Percentiles rank a stretch among this genome's conserved stretches.
phyloP scores from a whole-genome alignment of 352 stramenopile species.

The Globisporangium carolinianum region DNA sequence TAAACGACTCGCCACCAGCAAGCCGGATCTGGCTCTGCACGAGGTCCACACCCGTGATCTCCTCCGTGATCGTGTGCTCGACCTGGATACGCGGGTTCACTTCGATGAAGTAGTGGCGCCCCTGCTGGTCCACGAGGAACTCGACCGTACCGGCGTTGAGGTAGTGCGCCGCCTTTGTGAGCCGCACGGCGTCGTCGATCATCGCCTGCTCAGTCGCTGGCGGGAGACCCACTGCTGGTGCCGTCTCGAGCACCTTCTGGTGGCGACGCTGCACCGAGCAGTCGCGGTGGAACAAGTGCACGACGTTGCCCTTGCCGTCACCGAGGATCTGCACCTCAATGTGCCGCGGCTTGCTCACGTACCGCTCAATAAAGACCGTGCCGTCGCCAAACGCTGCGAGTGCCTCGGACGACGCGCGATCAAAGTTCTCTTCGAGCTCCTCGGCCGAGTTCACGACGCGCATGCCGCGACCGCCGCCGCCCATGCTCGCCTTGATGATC shows the following conservation, averaged over 20 bases:
- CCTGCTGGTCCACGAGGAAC: constrained; percentile 95
- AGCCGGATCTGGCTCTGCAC: constrained; percentile 96
- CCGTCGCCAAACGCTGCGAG: constrained; percentile 92
- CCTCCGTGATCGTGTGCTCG: constrained; percentile 90
- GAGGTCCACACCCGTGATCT: constrained; percentile 94
- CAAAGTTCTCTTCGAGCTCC: constrained; percentile 88
- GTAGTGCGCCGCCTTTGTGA: constrained; percentile 91
- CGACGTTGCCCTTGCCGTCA: constrained; percentile 91
- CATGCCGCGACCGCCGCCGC: constrained; percentile 96
- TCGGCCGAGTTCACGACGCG: constrained; percentile 81
- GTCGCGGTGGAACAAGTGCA: constrained; percentile 96
- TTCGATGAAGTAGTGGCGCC: constrained; percentile 96
- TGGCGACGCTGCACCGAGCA: constrained; percentile 97
- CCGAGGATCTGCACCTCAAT: constrained; percentile 98
- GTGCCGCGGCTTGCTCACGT: constrained; percentile 93
- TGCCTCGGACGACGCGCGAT: constrained; percentile 78
- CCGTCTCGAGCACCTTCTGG: constrained; percentile 97
- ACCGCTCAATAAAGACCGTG: constrained; percentile 95
- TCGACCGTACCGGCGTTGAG: constrained; percentile 97
- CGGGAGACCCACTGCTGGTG: constrained; percentile 83
- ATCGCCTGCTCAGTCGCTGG: constrained; percentile 85
- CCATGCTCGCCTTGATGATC: constrained; percentile 98
- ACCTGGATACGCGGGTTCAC: constrained; percentile 98
- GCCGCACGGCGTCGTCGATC: constrained; percentile 88
- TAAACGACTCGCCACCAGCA: constrained; percentile 88